phyloP scores from a whole-genome alignment of 495 filamentous ascomycete species.

The Aspergillus heteromorphus region DNA sequence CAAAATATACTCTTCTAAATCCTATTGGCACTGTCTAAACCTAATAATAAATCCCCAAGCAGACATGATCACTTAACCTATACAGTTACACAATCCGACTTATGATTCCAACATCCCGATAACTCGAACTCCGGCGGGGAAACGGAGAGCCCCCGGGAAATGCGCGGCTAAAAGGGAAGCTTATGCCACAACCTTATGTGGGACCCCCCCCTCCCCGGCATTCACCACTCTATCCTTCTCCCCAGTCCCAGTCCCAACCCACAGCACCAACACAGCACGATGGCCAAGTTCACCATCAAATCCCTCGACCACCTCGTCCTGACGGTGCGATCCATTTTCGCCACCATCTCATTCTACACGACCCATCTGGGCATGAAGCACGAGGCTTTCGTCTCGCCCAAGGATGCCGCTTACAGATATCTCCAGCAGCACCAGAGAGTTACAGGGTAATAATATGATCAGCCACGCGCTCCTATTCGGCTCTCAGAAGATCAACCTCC shows the following conservation, averaged over 20 bases:
- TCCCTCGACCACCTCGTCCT: constrained; percentile 51
- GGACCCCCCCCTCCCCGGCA: background rate
- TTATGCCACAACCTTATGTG: background rate
- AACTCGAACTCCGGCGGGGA: too few species aligned
- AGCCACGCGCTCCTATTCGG: constrained; percentile 49
- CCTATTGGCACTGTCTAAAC: too few species aligned
- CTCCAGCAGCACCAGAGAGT: too few species aligned
- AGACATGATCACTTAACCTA: too few species aligned
- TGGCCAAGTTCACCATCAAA: constrained; percentile 26
- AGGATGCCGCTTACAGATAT: too few species aligned
- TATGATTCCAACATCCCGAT: too few species aligned
- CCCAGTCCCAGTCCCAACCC: background rate
- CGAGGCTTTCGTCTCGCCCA: constrained; percentile 35
- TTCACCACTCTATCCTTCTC: background rate
- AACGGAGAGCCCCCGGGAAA: too few species aligned
- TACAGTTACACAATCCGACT: too few species aligned
- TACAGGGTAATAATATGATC: background rate
- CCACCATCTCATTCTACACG: constrained; percentile 45
- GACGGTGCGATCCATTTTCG: constrained; percentile 41
- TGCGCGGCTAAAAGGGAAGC: background rate
- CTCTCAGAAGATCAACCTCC: constrained; percentile 51
- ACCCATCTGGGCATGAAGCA: constrained; percentile 46
- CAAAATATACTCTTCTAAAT: too few species aligned
- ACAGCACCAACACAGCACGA: background rate
- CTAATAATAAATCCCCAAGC: too few species aligned